phyloP scores from a whole-genome alignment of 139 green algal species.

The Chlorella sp. region DNA sequence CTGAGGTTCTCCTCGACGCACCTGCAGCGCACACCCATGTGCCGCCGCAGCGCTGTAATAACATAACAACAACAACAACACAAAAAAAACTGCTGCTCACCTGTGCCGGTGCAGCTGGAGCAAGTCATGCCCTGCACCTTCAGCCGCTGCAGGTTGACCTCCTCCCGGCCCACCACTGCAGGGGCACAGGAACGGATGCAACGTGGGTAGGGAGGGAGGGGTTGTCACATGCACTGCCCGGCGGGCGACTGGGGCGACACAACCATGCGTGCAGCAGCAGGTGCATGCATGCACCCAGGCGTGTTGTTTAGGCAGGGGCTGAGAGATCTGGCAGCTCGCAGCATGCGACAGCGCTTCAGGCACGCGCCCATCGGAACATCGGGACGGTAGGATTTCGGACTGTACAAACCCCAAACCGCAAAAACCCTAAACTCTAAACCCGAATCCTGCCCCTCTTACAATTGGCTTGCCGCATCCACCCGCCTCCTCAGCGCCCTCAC shows the following conservation, averaged over 20 bases:
- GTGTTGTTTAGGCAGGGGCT: constrained; percentile 27
- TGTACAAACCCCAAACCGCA: too few species aligned
- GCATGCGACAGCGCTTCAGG: too few species aligned
- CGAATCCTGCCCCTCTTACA: too few species aligned
- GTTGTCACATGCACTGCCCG: not conserved
- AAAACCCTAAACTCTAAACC: too few species aligned
- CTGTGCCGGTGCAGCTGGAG: constrained; percentile 29
- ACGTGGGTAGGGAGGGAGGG: constrained; percentile 36
- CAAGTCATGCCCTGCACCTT: constrained; percentile 46
- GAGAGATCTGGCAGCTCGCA: constrained; percentile 7
- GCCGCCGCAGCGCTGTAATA: too few species aligned
- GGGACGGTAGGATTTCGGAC: too few species aligned
- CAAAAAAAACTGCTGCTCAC: not conserved
- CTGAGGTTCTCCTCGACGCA: too few species aligned
- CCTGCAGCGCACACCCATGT: too few species aligned
- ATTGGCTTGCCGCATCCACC: too few species aligned
- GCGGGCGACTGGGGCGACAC: not conserved
- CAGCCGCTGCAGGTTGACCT: constrained; percentile 52
- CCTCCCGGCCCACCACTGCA: constrained; percentile 40
- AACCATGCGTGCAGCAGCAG: constrained; percentile 53
- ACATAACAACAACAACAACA: too few species aligned
- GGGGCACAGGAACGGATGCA: constrained; percentile 66
- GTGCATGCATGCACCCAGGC: constrained; percentile 1
- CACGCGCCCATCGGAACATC: too few species aligned
- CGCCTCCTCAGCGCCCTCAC: too few species aligned